These are phyloP conservation scores for Thermomucor indicae-seudaticae DNA, from an alignment of 371 early-diverging fungal genomes.

Conservation along the genomic window DNA sequence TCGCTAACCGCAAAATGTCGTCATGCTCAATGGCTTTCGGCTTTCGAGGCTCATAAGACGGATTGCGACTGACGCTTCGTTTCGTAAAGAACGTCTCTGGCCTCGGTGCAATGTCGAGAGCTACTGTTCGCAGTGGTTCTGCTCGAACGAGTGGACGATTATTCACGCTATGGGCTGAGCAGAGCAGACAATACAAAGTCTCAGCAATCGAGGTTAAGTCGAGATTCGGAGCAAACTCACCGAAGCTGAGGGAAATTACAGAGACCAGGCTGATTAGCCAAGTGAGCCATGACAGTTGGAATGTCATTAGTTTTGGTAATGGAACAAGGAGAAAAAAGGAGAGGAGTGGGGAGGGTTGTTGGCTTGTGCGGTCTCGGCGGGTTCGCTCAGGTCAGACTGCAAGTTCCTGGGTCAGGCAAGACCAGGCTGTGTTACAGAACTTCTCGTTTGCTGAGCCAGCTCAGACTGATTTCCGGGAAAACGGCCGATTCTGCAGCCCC, in stretches of 20 bases:
- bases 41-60: conserved; percentile 18
- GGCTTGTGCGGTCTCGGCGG: background rate
- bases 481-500: background rate
- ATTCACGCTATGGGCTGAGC: conserved; percentile 23
- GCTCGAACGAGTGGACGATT: conserved; percentile 26
- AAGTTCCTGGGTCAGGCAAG: too few species aligned
- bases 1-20: conserved; percentile 58
- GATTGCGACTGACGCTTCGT: conserved; percentile 30
- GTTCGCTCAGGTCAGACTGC: background rate
- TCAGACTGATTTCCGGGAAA: too few species aligned
- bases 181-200: too few species aligned
- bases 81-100: conserved; percentile 32
- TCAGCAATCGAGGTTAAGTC: too few species aligned
- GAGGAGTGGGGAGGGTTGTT: background rate
- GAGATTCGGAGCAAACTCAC: too few species aligned
- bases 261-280: too few species aligned
- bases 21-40: conserved; percentile 36
- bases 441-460: too few species aligned
- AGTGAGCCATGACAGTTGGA: too few species aligned
- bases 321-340: too few species aligned
- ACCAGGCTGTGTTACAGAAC: too few species aligned
- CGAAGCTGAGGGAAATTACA: too few species aligned
- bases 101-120: conserved; percentile 36
- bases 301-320: too few species aligned
- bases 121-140: conserved; percentile 19